These are phyloP conservation scores for Ophiostoma novo-ulmi DNA, from an alignment of 2,329 filamentous ascomycete genomes.

Conservation along the genomic window DNA sequence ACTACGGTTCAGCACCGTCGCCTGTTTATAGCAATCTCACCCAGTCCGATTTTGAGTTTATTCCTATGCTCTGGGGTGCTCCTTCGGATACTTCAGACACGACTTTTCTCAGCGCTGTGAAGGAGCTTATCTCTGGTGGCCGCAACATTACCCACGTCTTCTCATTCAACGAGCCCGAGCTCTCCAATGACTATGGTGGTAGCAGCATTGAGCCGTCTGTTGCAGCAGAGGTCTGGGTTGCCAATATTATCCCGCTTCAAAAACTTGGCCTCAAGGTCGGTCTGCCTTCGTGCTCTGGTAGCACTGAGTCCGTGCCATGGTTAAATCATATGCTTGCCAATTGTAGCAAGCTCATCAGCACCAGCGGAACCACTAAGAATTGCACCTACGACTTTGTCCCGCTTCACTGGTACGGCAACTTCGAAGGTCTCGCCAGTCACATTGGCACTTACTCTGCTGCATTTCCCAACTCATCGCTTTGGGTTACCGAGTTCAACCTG, in stretches of 20 bases:
- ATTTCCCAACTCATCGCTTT: slow-evolving; percentile 60
- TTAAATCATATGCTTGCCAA: slow-evolving; percentile 59
- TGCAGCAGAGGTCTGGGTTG: slow-evolving; percentile 65
- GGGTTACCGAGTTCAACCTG: slow-evolving; percentile 74
- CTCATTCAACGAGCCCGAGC: slow-evolving; percentile 78
- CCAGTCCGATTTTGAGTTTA: slow-evolving; percentile 61
- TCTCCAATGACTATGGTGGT: slow-evolving; percentile 51
- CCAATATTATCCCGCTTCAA: slow-evolving; percentile 64
- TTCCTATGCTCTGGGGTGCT: slow-evolving; percentile 75
- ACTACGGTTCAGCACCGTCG: slow-evolving; percentile 60
- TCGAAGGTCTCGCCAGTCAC: slow-evolving; percentile 61
- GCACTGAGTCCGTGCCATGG: slow-evolving; percentile 58
- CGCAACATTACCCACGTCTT: slow-evolving; percentile 62
- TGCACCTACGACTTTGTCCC: slow-evolving; percentile 61
- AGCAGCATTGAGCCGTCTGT: slow-evolving; percentile 53
- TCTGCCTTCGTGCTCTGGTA: slow-evolving; percentile 64
- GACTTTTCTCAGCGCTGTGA: slow-evolving; percentile 57
- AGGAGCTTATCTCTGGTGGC: slow-evolving; percentile 46
- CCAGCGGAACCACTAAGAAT: slow-evolving; percentile 42
- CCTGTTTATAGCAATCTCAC: slow-evolving; percentile 43
- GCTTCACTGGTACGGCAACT: slow-evolving; percentile 65
- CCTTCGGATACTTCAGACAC: slow-evolving; percentile 45
- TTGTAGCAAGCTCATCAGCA: slow-evolving; percentile 52
- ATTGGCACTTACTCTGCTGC: slow-evolving; percentile 54
- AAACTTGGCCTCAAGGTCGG: slow-evolving; percentile 62